A percentile compares a stretch with the other conserved stretches of the same genome.
Evolutionary conservation across 2,329 filamentous ascomycete species (phyloP).

Genomic region (Neonectria hederae): DNA sequence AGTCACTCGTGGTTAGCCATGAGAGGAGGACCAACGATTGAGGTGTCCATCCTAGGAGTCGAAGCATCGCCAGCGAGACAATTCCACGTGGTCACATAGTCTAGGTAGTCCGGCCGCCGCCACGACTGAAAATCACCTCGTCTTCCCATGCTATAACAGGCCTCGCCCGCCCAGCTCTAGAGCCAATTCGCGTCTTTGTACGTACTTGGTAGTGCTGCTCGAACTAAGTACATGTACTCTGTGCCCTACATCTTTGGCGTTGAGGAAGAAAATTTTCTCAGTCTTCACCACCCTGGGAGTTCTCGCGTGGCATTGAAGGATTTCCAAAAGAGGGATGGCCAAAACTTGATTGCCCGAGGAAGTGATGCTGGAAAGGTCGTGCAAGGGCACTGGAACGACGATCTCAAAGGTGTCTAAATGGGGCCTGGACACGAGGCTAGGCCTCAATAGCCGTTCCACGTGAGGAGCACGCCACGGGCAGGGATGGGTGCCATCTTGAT

Average conservation of each 20-base stretch:
- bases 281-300: slow-evolving; percentile 9
- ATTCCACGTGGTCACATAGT: slow-evolving; percentile 23
- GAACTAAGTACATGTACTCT: not conserved
- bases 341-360: not conserved
- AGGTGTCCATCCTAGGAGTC: not conserved
- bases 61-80: not conserved
- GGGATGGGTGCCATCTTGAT: slow-evolving; percentile 20
- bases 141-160: not conserved
- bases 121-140: not conserved
- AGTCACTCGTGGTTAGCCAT: not conserved
- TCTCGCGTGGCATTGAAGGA: slow-evolving; percentile 23
- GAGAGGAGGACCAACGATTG: not conserved
- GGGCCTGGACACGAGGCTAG: slow-evolving; percentile 18
- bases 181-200: no score
- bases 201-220: no score
- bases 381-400: slow-evolving; percentile 2
- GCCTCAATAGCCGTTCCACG: slow-evolving; percentile 30
- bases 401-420: slow-evolving; percentile 18
- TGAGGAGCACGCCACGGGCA: slow-evolving; percentile 31
- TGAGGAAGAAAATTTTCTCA: not conserved
- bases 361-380: slow-evolving; percentile 1
- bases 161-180: not conserved
- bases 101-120: slow-evolving; percentile 12
- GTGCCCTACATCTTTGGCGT: slow-evolving; percentile 7
- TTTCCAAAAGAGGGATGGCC: not conserved